phyloP scores from a whole-genome alignment of 2,329 filamentous ascomycete genomes.

The Aspergillus neotritici region DNA sequence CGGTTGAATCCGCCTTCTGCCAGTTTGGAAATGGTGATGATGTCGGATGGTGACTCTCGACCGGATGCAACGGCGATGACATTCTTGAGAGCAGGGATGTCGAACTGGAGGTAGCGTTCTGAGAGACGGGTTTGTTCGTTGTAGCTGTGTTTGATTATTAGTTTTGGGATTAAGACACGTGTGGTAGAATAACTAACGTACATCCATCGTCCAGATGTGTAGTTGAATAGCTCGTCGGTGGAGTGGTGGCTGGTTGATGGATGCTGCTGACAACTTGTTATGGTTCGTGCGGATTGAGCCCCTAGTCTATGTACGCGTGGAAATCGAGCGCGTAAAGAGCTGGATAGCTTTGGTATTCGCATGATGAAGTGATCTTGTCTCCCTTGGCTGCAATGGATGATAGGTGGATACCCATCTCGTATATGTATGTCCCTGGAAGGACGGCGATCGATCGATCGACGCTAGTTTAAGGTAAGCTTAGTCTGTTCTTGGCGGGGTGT shows the following conservation, averaged over 20 bases:
- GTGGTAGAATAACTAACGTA: slow-evolving; percentile 6
- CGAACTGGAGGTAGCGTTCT: slow-evolving; percentile 16
- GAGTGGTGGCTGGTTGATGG: background rate
- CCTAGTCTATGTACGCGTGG: too few relatives aligned
- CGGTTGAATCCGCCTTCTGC: slow-evolving; percentile 36
- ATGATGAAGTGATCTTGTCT: too few relatives aligned
- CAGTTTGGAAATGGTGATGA: slow-evolving; percentile 24
- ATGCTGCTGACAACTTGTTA: too few relatives aligned
- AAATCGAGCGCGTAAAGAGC: too few relatives aligned
- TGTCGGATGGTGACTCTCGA: slow-evolving; percentile 7
- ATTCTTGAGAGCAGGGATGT: slow-evolving; percentile 15
- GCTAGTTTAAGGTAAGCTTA: too few relatives aligned
- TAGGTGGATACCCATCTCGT: too few relatives aligned
- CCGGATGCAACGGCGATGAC: slow-evolving; percentile 10
- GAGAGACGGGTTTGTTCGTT: slow-evolving; percentile 15
- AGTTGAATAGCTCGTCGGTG: slow-evolving; percentile 12
- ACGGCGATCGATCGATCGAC: too few relatives aligned
- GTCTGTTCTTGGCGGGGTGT: too few relatives aligned
- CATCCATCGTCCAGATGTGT: slow-evolving; percentile 22
- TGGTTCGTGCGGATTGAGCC: too few relatives aligned
- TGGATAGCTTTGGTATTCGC: too few relatives aligned
- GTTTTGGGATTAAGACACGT: background rate
- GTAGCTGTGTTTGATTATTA: slow-evolving; percentile 4
- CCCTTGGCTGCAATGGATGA: too few relatives aligned
- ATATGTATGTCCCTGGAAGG: too few relatives aligned